These are phyloP conservation scores for Flaveria floridana DNA, from an alignment of 140 eudicot species.

Conservation along the genomic window DNA sequence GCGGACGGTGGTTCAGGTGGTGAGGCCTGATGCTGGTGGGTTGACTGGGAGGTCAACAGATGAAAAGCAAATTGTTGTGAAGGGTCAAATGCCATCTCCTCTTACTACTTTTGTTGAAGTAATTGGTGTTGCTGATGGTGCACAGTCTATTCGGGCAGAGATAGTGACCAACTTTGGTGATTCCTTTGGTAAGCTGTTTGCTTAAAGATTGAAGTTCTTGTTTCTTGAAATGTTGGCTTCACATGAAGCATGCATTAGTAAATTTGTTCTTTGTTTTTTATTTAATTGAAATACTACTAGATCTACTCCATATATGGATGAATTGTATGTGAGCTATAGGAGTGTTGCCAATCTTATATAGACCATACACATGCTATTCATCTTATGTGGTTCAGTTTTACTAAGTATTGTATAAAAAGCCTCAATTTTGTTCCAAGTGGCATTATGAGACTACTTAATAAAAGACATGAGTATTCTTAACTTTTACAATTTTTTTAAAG, in stretches of 20 bases:
- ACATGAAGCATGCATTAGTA: background rate
- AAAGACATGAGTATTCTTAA: background rate
- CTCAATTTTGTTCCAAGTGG: background rate
- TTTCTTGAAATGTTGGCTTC: background rate
- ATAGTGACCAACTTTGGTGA: constrained; percentile 85
- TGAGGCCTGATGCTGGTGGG: constrained; percentile 56
- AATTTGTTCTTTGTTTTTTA: too few species aligned
- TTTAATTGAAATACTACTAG: background rate
- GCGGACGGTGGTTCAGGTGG: constrained; percentile 68
- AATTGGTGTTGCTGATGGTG: constrained; percentile 78
- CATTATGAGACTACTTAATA: background rate
- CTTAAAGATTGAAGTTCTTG: background rate
- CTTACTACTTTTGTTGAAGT: constrained; percentile 74
- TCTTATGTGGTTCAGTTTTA: background rate
- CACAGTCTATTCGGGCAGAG: constrained; percentile 63
- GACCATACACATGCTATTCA: constrained; percentile 12
- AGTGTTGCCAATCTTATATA: background rate
- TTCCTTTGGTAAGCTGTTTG: constrained; percentile 54
- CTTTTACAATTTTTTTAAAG: background rate
- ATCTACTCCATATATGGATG: background rate
- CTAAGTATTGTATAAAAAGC: background rate
- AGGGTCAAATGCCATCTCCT: constrained; percentile 50
- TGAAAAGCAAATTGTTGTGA: constrained; percentile 60
- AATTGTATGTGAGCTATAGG: background rate
- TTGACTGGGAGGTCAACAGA: constrained; percentile 67